phyloP scores from a whole-genome alignment of 495 filamentous ascomycete species.

The Xylaria castorea region DNA sequence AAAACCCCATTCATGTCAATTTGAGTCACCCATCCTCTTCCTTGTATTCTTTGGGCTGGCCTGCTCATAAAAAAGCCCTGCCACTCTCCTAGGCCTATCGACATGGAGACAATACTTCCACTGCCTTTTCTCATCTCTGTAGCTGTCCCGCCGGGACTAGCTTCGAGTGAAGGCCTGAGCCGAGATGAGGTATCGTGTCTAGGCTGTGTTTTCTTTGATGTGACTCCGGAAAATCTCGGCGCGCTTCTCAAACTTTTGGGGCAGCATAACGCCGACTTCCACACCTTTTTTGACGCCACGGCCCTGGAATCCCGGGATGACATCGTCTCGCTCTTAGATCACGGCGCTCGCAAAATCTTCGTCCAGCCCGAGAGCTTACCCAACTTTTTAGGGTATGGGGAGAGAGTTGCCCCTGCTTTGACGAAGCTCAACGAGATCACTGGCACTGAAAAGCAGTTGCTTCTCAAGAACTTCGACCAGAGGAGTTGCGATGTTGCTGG shows the following conservation, averaged over 20 bases:
- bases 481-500: conserved; percentile 44
- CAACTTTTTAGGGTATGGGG: conserved; percentile 51
- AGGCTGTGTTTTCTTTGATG: conserved; percentile 75
- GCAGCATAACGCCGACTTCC: conserved; percentile 68
- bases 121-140: conserved; percentile 66
- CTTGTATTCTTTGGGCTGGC: background rate
- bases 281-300: conserved; percentile 79
- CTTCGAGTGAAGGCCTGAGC: conserved; percentile 60
- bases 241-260: conserved; percentile 70
- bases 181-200: conserved; percentile 79
- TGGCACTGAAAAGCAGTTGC: conserved; percentile 46
- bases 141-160: conserved; percentile 59
- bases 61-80: background rate
- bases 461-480: conserved; percentile 55
- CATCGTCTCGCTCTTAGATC: conserved; percentile 79
- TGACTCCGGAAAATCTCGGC: conserved; percentile 61
- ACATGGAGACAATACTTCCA: conserved; percentile 62
- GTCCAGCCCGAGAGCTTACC: conserved; percentile 69
- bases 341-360: conserved; percentile 87
- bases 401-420: conserved; percentile 51
- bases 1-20: conserved; percentile 26
- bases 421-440: conserved; percentile 39
- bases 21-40: conserved; percentile 29
- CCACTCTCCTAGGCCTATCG: conserved; percentile 20
- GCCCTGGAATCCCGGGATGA: conserved; percentile 70